A percentile compares a stretch with the other conserved stretches of the same genome.
These are phyloP conservation scores for Halocafeteria seosinensis DNA, from an alignment of 108 stramenopile genomes.

Conservation along the genomic window DNA sequence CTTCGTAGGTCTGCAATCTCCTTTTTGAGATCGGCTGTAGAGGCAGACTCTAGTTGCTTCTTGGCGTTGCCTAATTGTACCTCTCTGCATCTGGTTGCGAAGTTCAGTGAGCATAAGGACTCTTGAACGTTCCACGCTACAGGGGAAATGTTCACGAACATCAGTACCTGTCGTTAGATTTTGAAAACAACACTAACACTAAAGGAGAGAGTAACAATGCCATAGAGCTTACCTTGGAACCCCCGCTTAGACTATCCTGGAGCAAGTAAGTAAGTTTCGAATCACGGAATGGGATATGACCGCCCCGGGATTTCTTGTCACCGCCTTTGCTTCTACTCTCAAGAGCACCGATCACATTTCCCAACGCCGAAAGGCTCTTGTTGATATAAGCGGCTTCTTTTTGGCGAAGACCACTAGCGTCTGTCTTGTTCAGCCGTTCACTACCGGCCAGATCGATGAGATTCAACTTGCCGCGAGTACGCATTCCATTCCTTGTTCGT, in stretches of 20 bases:
- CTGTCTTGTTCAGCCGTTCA: slow-evolving; percentile 28
- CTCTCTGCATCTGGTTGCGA: slow-evolving; percentile 29
- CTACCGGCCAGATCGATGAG: slow-evolving; percentile 21
- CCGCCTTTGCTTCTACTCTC: slow-evolving; percentile 8
- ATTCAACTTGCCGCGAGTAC: slow-evolving; percentile 13
- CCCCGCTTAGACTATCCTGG: slow-evolving; percentile 37
- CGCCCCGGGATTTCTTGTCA: not conserved
- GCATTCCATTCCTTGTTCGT: not conserved
- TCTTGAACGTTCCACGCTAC: slow-evolving; percentile 27
- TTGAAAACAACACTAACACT: too few relatives aligned
- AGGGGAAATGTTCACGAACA: slow-evolving; percentile 45
- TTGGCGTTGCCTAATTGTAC: slow-evolving; percentile 26
- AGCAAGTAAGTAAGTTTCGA: slow-evolving; percentile 43
- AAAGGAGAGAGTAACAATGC: too few relatives aligned
- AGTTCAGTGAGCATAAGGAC: slow-evolving; percentile 35
- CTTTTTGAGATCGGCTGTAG: not conserved
- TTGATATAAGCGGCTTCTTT: slow-evolving; percentile 48
- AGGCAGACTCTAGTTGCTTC: not conserved
- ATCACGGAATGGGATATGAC: slow-evolving; percentile 42
- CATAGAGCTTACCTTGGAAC: slow-evolving; percentile 37
- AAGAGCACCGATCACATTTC: slow-evolving; percentile 39
- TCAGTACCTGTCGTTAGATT: too few relatives aligned
- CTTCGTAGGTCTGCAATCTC: not conserved
- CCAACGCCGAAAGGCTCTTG: slow-evolving; percentile 36
- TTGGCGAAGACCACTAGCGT: slow-evolving; percentile 35